Conservation (phyloP, 2,329 filamentous ascomycete genomes). For the Neofusicoccum ribis region DNA sequence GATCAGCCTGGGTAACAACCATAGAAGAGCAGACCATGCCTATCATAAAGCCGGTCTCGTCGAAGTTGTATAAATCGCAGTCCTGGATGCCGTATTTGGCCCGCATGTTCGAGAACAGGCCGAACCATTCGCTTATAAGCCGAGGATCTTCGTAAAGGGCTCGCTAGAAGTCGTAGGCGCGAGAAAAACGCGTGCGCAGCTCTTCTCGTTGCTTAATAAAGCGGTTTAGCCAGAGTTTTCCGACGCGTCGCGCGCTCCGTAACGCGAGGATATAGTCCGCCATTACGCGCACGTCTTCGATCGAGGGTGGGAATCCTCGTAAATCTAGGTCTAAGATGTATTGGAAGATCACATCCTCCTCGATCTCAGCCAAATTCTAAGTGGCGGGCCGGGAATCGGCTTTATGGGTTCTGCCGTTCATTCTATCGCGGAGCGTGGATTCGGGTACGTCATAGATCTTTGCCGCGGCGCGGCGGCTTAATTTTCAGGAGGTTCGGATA, state of each 20-base stretch:
- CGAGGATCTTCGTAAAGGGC: conserved; percentile 20
- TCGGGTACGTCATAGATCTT: conserved; percentile 22
- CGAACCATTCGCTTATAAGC: conserved; percentile 18
- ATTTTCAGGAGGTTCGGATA: conserved; percentile 22
- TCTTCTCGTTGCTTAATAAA: conserved; percentile 23
- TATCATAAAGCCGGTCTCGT: conserved; percentile 36
- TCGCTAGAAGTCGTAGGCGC: conserved; percentile 22
- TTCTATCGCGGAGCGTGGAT: conserved; percentile 19
- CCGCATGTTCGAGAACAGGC: background rate
- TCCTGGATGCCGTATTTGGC: conserved; percentile 22
- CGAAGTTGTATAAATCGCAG: conserved; percentile 26
- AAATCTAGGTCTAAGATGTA: conserved; percentile 22
- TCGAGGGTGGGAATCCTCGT: conserved; percentile 20
- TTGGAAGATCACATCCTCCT: conserved; percentile 24
- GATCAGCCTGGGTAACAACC: conserved; percentile 30
- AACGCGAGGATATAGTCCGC: conserved; percentile 22
- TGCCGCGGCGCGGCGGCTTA: conserved; percentile 18
- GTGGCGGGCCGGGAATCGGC: conserved; percentile 1
- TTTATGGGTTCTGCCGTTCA: conserved; percentile 12
- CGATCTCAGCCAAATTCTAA: conserved; percentile 20
- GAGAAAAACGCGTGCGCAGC: conserved; percentile 5
- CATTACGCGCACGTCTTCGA: conserved; percentile 24
- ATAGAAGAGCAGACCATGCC: conserved; percentile 29
- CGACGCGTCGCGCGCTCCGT: conserved; percentile 17
- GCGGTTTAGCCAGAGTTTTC: conserved; percentile 23